phyloP scores from a whole-genome alignment of 2,329 filamentous ascomycete genomes.

The Lachnellula hyalina region DNA sequence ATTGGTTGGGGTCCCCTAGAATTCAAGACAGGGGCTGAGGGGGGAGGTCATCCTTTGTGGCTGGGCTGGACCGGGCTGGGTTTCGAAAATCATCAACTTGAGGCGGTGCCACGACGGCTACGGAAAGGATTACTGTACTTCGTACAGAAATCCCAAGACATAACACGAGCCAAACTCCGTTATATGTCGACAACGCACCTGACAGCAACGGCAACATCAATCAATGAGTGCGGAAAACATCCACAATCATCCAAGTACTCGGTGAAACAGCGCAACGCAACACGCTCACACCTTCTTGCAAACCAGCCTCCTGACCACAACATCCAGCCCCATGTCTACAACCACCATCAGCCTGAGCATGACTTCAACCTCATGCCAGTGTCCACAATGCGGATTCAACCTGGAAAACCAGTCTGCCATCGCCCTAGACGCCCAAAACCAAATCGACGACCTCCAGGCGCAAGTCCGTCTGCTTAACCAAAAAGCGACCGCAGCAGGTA shows the following conservation, averaged over 20 bases:
- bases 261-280: not conserved
- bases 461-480: slow-evolving; percentile 66
- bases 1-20: too few relatives aligned
- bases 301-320: not conserved
- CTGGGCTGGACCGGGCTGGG: too few relatives aligned
- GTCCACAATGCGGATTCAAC: not conserved
- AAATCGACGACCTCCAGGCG: slow-evolving; percentile 64
- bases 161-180: too few relatives aligned
- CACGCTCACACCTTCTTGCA: not conserved
- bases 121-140: too few relatives aligned
- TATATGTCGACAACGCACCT: too few relatives aligned
- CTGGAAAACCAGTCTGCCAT: not conserved
- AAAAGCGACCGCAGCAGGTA: slow-evolving; percentile 60
- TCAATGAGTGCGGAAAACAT: not conserved
- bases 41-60: too few relatives aligned
- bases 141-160: too few relatives aligned
- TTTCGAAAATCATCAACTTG: too few relatives aligned
- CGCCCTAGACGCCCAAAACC: slow-evolving; percentile 42
- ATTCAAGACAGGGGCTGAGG: too few relatives aligned
- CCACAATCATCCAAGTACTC: not conserved
- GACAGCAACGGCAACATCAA: too few relatives aligned
- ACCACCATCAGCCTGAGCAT: not conserved
- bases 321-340: not conserved
- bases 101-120: too few relatives aligned
- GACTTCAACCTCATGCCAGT: not conserved